Evolutionary conservation across 129 eudicot genomes (phyloP), one percentile per base, ranked within the genome.

Genomic region (Helianthus annuus): DNA sequence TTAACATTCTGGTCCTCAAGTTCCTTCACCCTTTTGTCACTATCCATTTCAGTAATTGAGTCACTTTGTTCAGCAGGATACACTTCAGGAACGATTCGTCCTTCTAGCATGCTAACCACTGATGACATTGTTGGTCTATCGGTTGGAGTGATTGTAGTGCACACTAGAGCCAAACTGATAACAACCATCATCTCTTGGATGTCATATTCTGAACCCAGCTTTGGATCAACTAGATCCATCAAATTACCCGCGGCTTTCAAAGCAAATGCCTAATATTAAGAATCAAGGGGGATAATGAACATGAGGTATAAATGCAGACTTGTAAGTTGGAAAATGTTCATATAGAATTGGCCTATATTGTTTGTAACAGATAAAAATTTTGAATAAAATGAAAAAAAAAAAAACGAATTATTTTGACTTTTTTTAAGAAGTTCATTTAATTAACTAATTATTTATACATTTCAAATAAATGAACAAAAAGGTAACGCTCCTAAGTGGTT

Each of bases 91-190:
- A 57, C 66, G n/a, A 57, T 76, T 66, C 68, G 75, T 4, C 84
- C 84, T 76, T 84, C 89, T 7, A 87, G 89, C 70, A 87, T 84
- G 82, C 86, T 74, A 45, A 87, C 90, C 2, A 84, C 94, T 13
- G 81, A 36, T 8, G 94, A 84, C 94, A 87, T 87, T 10, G 58
- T 46, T 5, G 94, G 94, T 51, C 88, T 78, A 38, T 53, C 82
- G 2, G 84, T 52, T 24, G 84, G 67, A 24, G 80, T 51, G 59
- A 48, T 45, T 14, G 72, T 54, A 3, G 88, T 81, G 78, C 92
- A 86, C 1, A 46, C 48, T 27, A 86, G 86, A 10, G 84, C 84
- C 36, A 86, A 39, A 49, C 75, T 71, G 27, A 86, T 72, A 22
- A 70, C 77, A 29, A 72, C 55, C 68, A 71, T 60, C 54, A 66